These are phyloP conservation scores for Tulasnella sp. DNA, from an alignment of 768 basidiomycete genomes.

Conservation along the genomic window DNA sequence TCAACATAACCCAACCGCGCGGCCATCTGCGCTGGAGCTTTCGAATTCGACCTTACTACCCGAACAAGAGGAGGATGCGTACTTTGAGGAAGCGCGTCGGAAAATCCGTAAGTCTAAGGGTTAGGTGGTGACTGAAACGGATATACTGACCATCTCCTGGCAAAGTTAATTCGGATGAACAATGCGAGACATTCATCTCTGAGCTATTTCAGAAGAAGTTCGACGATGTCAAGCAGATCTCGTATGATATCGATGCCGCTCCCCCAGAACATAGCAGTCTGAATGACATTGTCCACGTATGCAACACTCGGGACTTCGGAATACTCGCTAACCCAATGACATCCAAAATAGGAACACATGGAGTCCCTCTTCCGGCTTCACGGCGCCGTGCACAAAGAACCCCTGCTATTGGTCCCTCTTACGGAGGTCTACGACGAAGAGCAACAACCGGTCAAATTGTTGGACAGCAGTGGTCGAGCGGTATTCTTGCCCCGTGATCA, in stretches of 20 bases:
- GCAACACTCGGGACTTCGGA: not conserved
- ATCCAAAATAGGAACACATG: slow-evolving; percentile 56
- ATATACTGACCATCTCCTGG: not conserved
- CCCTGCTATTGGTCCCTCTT: slow-evolving; percentile 62
- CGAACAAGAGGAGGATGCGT: slow-evolving; percentile 66
- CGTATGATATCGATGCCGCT: slow-evolving; percentile 12
- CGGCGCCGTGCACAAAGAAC: slow-evolving; percentile 79
- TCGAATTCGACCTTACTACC: slow-evolving; percentile 70
- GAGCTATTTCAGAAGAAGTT: slow-evolving; percentile 15
- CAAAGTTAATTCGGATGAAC: slow-evolving; percentile 13
- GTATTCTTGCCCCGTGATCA: slow-evolving; percentile 62
- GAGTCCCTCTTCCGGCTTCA: slow-evolving; percentile 72
- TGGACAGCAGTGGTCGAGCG: slow-evolving; percentile 71
- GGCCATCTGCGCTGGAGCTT: slow-evolving; percentile 74
- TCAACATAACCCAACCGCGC: slow-evolving; percentile 62
- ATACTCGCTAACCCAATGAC: not conserved
- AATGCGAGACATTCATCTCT: slow-evolving; percentile 13
- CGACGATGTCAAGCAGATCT: slow-evolving; percentile 14
- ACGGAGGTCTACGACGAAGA: slow-evolving; percentile 44
- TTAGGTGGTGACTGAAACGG: not conserved
- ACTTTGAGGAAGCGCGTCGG: slow-evolving; percentile 64
- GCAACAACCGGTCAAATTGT: slow-evolving; percentile 48
- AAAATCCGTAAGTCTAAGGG: slow-evolving; percentile 48
- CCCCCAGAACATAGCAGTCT: slow-evolving; percentile 10
- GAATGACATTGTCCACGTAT: slow-evolving; percentile 9